phyloP scores from a whole-genome alignment of 116 monocot genomes.

The Cymodocea nodosa region DNA sequence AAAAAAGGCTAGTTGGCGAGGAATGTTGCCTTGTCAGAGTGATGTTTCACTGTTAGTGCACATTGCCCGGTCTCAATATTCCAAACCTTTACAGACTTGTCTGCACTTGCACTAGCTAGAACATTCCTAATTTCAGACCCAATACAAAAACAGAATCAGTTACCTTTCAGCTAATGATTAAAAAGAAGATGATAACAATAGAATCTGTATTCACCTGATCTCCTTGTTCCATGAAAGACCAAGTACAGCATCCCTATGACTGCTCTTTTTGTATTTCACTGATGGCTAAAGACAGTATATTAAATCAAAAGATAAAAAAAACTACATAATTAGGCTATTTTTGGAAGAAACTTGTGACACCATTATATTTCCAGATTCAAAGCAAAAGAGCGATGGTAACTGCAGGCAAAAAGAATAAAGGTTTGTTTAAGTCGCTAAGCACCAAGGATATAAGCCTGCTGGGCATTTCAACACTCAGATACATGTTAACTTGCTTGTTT shows the following conservation, averaged over 20 bases:
- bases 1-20: background rate
- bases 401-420: too few relatives aligned
- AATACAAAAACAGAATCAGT: background rate
- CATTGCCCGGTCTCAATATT: conserved; percentile 61
- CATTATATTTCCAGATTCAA: too few relatives aligned
- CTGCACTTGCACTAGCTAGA: conserved; percentile 95
- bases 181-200: background rate
- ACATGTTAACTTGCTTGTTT: too few relatives aligned
- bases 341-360: too few relatives aligned
- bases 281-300: conserved; percentile 6
- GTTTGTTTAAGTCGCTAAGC: too few relatives aligned
- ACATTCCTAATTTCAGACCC: conserved; percentile 49
- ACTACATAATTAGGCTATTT: background rate
- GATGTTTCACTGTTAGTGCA: conserved; percentile 58
- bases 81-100: conserved; percentile 86
- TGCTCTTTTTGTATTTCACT: conserved; percentile 65
- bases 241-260: conserved; percentile 79
- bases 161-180: background rate
- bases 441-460: too few relatives aligned
- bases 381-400: too few relatives aligned
- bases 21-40: conserved; percentile 55
- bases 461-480: too few relatives aligned
- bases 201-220: conserved; percentile 43
- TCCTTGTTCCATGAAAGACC: conserved; percentile 94
- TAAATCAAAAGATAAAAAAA: background rate